Evolutionary conservation across 2,329 filamentous ascomycete species (phyloP).

Genomic region (Arthrobotrys iridis): DNA sequence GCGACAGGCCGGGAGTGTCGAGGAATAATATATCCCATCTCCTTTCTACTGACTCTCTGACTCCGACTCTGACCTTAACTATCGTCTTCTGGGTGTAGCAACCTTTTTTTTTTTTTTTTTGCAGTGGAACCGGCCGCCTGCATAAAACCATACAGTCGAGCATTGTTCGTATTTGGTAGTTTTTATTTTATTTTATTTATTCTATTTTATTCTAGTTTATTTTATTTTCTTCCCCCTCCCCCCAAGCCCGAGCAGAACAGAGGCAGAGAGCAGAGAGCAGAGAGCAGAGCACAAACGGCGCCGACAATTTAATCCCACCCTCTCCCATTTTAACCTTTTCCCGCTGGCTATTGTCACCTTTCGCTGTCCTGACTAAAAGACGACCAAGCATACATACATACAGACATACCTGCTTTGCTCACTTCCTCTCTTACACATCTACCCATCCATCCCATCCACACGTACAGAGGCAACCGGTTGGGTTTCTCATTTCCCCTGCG

Average conservation of each 20-base stretch:
- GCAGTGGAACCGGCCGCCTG: not conserved
- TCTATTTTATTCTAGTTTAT: too few relatives aligned
- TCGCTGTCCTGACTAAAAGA: not conserved
- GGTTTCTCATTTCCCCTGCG: slow-evolving; percentile 28
- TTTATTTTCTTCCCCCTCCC: too few relatives aligned
- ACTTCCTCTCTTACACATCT: too few relatives aligned
- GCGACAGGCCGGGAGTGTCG: slow-evolving; percentile 10
- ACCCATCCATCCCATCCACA: not conserved
- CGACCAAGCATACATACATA: not conserved
- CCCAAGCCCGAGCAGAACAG: not conserved
- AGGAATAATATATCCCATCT: too few relatives aligned
- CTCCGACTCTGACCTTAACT: not conserved
- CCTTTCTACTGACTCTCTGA: too few relatives aligned
- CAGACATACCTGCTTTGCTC: too few relatives aligned
- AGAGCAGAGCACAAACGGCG: not conserved
- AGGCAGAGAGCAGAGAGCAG: not conserved
- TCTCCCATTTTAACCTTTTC: slow-evolving; percentile 28
- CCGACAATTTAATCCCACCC: slow-evolving; percentile 29
- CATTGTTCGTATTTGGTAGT: too few relatives aligned
- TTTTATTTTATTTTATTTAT: too few relatives aligned
- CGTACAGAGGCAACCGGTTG: too few relatives aligned
- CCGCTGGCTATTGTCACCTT: not conserved
- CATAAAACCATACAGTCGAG: too few relatives aligned
- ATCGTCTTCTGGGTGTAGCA: not conserved
- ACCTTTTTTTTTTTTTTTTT: not conserved